phyloP scores from a whole-genome alignment of 78 protist genomes.

The Dictyostelium firmibasis region DNA sequence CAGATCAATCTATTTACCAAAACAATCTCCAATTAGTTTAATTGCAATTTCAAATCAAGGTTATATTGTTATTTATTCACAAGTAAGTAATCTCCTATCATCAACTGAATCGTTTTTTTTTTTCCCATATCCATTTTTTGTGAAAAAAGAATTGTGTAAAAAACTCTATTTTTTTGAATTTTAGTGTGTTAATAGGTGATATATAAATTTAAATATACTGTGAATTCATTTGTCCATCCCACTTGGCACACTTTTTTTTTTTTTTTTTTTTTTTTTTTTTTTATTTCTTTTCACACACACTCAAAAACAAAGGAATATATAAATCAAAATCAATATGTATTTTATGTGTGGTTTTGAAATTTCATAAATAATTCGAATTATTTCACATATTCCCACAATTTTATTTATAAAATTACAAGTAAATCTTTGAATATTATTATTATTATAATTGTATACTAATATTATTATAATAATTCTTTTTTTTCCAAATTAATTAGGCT shows the following conservation, averaged over 20 bases:
- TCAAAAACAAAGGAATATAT: neutral
- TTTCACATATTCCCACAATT: neutral
- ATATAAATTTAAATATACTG: too few relatives aligned
- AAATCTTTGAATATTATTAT: neutral
- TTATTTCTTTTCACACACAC: neutral
- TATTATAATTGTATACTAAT: conserved; percentile 52
- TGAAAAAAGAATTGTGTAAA: too few relatives aligned
- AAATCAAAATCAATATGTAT: neutral
- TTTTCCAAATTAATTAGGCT: neutral
- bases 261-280: neutral
- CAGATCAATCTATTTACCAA: conserved; percentile 38
- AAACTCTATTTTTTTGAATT: neutral
- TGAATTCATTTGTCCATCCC: neutral
- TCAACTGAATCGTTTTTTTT: neutral
- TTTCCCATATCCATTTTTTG: too few relatives aligned
- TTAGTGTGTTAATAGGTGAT: too few relatives aligned
- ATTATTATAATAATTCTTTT: neutral
- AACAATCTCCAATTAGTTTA: conserved; percentile 27
- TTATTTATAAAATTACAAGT: neutral
- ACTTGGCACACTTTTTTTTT: neutral
- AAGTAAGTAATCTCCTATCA: neutral
- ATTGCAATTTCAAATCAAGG: conserved; percentile 64
- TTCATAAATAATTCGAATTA: neutral
- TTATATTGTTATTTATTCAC: conserved; percentile 50
- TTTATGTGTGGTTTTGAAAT: neutral